A percentile compares a stretch with the other conserved stretches of the same genome.
phyloP scores from a whole-genome alignment of 495 filamentous ascomycete species.

The Neurospora sp. region DNA sequence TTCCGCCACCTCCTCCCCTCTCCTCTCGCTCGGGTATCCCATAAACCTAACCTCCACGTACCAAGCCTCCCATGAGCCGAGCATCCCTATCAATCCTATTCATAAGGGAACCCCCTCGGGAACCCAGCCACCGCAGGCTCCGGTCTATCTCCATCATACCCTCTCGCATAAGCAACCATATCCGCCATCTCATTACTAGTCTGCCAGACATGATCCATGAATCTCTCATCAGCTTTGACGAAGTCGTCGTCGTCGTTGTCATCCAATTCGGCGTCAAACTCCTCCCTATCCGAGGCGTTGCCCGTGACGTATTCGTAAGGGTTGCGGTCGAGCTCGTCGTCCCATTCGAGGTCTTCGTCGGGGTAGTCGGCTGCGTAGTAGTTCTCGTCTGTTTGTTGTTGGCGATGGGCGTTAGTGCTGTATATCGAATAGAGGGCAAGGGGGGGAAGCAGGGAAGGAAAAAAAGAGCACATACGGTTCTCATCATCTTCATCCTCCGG shows the following conservation, averaged over 20 bases:
- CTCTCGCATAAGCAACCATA: not conserved
- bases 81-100: not conserved
- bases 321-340: constrained; percentile 39
- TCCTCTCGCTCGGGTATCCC: no score
- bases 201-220: constrained; percentile 1
- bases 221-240: constrained; percentile 4
- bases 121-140: not conserved
- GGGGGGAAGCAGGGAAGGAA: not conserved
- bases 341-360: constrained; percentile 45
- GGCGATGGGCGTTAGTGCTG: not conserved
- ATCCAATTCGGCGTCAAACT: constrained; percentile 18
- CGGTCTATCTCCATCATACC: not conserved
- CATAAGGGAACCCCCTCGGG: not conserved
- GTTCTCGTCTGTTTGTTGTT: constrained; percentile 28
- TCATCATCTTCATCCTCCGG: constrained; percentile 46
- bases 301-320: constrained; percentile 34
- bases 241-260: constrained; percentile 25
- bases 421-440: not conserved
- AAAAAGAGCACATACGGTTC: constrained; percentile 21
- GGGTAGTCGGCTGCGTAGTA: constrained; percentile 46
- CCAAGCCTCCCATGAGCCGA: not conserved
- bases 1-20: no score
- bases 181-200: not conserved
- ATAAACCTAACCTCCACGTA: not conserved
- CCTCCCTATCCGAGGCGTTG: constrained; percentile 38